These are phyloP conservation scores for Dioscorea dumetorum DNA, from an alignment of 106 monocot species.

Conservation along the genomic window DNA sequence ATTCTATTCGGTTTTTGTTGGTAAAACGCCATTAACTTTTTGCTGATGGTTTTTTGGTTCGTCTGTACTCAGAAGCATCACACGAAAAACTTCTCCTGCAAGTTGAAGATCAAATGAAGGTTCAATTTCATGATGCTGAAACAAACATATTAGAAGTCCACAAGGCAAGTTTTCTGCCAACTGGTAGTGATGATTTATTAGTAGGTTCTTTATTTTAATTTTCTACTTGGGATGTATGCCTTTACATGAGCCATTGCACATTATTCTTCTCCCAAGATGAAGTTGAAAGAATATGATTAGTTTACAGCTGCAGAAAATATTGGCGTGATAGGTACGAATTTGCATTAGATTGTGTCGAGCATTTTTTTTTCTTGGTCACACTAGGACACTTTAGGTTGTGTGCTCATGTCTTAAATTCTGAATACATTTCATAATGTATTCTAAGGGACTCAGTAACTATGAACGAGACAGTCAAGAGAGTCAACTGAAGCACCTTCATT, in stretches of 20 bases:
- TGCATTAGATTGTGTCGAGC: neutral
- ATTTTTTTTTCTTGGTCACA: neutral
- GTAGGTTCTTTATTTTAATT: too few species aligned
- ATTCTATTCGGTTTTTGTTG: neutral
- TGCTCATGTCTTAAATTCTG: too few species aligned
- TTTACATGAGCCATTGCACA: neutral
- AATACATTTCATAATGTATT: too few species aligned
- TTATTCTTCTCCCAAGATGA: neutral
- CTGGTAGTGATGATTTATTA: neutral
- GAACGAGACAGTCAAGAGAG: too few species aligned
- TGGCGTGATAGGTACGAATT: neutral
- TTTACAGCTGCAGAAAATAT: neutral
- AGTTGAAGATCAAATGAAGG: slow-evolving; percentile 48
- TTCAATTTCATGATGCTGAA: slow-evolving; percentile 59
- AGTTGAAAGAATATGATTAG: neutral
- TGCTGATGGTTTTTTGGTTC: neutral
- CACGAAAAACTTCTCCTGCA: slow-evolving; percentile 68
- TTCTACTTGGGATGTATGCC: neutral
- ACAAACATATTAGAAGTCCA: slow-evolving; percentile 47
- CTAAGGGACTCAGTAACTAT: too few species aligned
- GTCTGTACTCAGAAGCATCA: slow-evolving; percentile 47
- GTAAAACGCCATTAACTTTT: neutral
- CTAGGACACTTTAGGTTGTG: too few species aligned
- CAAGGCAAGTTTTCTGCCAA: slow-evolving; percentile 35
- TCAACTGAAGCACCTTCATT: too few species aligned